phyloP scores from a whole-genome alignment of 768 basidiomycete genomes.

The Rhodocollybia butyracea region DNA sequence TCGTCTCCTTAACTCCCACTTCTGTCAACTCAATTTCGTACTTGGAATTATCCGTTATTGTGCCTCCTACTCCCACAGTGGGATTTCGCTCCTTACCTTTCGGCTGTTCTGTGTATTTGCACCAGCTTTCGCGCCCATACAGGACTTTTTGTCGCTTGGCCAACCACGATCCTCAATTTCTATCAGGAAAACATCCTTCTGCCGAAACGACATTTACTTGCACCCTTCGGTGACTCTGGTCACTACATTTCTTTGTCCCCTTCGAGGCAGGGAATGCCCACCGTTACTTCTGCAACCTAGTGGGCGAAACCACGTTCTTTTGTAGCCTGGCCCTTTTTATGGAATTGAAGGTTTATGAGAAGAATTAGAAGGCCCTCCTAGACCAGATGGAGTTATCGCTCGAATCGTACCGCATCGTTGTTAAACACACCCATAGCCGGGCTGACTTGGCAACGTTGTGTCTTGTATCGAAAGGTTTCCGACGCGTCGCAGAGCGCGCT shows the following conservation, averaged over 20 bases:
- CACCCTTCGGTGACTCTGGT: neutral
- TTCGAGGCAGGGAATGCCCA: neutral
- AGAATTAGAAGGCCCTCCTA: neutral
- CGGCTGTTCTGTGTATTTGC: no score
- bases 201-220: neutral
- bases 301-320: neutral
- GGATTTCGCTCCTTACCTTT: neutral
- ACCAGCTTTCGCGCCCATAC: no score
- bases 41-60: neutral
- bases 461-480: constrained; percentile 55
- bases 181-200: neutral
- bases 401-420: constrained; percentile 58
- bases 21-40: neutral
- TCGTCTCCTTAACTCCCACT: neutral
- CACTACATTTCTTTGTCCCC: neutral
- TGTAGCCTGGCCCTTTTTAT: neutral
- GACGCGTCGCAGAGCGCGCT: constrained; percentile 49
- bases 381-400: constrained; percentile 54
- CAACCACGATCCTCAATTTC: neutral
- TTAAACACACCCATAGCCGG: constrained; percentile 46
- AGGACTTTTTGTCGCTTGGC: neutral
- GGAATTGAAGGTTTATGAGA: neutral
- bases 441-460: constrained; percentile 55
- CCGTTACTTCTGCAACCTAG: neutral
- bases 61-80: constrained; percentile 3